Evolutionary conservation across 106 monocot genomes (phyloP).

Genomic region (Platanthera zijinensis): DNA sequence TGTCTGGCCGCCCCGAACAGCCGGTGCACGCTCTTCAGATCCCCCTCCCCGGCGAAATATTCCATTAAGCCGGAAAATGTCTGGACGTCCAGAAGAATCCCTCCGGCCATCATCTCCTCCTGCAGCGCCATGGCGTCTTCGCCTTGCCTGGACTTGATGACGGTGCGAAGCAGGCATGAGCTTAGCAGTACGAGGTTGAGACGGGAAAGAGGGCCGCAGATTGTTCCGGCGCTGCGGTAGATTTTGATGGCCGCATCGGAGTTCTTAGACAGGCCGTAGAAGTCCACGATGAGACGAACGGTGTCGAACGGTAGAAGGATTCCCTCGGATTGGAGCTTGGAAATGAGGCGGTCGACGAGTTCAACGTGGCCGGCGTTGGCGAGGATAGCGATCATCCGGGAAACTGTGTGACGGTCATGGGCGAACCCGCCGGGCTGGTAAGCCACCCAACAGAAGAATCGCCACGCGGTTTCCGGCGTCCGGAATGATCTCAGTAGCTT

Average conservation of each 20-base stretch:
- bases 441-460: constrained; percentile 87
- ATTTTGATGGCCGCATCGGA: constrained; percentile 52
- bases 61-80: constrained; percentile 80
- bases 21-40: constrained; percentile 55
- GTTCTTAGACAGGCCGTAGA: constrained; percentile 66
- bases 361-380: constrained; percentile 55
- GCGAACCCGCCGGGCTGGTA: constrained; percentile 54
- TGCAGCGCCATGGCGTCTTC: constrained; percentile 40
- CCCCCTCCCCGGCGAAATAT: constrained; percentile 51
- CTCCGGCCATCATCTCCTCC: constrained; percentile 53
- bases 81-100: constrained; percentile 48
- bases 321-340: constrained; percentile 56
- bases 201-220: constrained; percentile 39
- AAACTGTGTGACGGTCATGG: constrained; percentile 57
- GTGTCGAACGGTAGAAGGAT: constrained; percentile 75
- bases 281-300: constrained; percentile 57
- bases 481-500: constrained; percentile 77
- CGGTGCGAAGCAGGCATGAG: constrained; percentile 52
- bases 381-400: constrained; percentile 73
- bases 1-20: constrained; percentile 60
- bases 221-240: constrained; percentile 29
- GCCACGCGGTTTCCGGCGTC: constrained; percentile 72
- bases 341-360: constrained; percentile 48
- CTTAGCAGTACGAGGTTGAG: constrained; percentile 34
- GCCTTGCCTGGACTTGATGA: constrained; percentile 55